A percentile compares a stretch with the other conserved stretches of the same genome.
Evolutionary conservation across 305 asterid species (phyloP).

Genomic region (Solanum aculeatissimum): DNA sequence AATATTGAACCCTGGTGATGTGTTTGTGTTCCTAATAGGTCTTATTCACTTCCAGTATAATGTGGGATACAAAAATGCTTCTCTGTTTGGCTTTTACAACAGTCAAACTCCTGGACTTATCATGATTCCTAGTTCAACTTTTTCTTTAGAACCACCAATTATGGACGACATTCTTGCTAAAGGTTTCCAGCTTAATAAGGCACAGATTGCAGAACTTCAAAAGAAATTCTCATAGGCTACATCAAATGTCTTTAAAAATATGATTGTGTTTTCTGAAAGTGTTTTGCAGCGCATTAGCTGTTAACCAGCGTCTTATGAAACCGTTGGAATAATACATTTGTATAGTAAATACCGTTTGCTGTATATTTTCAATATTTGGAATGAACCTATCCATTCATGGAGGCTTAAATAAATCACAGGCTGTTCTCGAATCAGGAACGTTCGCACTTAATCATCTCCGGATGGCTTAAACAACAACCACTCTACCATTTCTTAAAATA

Average conservation of each 20-base stretch:
- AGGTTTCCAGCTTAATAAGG: not conserved
- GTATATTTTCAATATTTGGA: no score
- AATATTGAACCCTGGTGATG: not conserved
- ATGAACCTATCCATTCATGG: no score
- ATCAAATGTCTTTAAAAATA: not conserved
- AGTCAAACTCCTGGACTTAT: not conserved
- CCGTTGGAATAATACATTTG: not conserved
- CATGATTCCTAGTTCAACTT: not conserved
- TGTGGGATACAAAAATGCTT: not conserved
- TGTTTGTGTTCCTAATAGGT: not conserved
- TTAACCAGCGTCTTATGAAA: not conserved
- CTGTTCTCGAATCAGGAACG: no score
- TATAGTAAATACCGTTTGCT: no score
- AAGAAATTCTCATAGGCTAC: not conserved
- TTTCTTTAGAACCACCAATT: not conserved
- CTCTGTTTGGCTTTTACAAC: not conserved
- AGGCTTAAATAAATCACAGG: no score
- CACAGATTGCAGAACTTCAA: not conserved
- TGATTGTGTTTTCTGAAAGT: not conserved
- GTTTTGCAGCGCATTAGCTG: not conserved
- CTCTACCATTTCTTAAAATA: no score
- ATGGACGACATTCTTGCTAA: not conserved
- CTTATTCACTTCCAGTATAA: not conserved
- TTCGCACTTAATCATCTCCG: no score
- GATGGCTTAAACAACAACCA: no score